Percentiles rank a stretch among this genome's conserved stretches.
phyloP scores from a whole-genome alignment of 2,329 filamentous ascomycete species.

The Aspergillus latus region DNA sequence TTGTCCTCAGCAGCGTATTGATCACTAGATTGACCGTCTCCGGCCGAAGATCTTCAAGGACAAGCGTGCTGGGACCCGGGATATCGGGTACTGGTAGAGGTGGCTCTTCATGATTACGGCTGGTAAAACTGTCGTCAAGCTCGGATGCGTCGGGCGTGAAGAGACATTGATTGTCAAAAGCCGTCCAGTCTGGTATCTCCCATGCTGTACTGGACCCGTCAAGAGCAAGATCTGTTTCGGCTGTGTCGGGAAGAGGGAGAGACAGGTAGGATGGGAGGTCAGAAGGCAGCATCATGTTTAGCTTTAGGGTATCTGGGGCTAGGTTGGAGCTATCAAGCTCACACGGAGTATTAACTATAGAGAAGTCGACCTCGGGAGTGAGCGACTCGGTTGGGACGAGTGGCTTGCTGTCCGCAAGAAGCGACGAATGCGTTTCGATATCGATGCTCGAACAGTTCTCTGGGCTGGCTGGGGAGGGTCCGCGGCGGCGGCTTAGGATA shows the following conservation, averaged over 20 bases:
- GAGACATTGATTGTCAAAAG: not conserved
- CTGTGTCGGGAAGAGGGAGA: not conserved
- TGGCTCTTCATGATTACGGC: not conserved
- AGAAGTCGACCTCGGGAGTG: not conserved
- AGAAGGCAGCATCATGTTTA: no score
- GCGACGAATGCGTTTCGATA: not conserved
- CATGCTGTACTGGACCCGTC: not conserved
- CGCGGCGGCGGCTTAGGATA: slow-evolving; percentile 4
- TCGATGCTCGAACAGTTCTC: not conserved
- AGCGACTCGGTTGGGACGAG: not conserved
- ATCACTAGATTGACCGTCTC: slow-evolving; percentile 8
- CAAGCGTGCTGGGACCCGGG: slow-evolving; percentile 1
- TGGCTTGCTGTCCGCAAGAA: not conserved
- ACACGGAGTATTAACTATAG: no score
- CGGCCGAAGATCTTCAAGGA: not conserved
- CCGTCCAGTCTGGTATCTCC: not conserved
- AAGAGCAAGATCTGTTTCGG: not conserved
- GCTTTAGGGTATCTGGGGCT: no score
- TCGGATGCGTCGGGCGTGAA: not conserved
- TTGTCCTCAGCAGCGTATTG: not conserved
- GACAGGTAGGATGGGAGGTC: not conserved
- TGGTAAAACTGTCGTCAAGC: not conserved
- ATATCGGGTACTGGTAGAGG: not conserved
- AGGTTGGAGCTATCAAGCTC: no score
- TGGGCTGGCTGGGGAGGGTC: not conserved